Percentiles rank a stretch among this genome's conserved stretches.
phyloP scores from a whole-genome alignment of 2,329 filamentous ascomycete genomes.

The Lecanicillium sp. region DNA sequence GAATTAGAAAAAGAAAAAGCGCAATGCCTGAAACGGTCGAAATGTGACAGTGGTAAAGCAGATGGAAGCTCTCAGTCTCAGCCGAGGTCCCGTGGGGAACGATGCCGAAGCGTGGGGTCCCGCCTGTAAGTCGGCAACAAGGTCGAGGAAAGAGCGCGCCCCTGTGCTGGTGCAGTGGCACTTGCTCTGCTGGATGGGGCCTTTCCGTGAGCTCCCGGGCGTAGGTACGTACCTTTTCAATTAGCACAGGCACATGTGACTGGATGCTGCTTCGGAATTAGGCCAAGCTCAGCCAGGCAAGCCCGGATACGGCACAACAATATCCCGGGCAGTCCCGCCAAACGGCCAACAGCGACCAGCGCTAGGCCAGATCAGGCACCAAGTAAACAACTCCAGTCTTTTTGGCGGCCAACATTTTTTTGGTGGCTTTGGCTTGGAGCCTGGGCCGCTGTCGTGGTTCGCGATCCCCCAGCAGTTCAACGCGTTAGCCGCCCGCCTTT shows the following conservation, averaged over 20 bases:
- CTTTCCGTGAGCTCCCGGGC: no score
- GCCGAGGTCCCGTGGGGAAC: conserved; percentile 16
- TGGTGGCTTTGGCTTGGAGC: neutral
- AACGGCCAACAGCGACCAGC: conserved; percentile 10
- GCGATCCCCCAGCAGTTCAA: no score
- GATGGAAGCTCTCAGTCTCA: conserved; percentile 7
- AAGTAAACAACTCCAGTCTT: conserved; percentile 13
- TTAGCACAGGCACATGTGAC: no score
- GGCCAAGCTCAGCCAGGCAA: no score
- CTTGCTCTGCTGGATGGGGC: no score
- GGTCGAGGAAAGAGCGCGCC: neutral
- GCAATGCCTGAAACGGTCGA: neutral
- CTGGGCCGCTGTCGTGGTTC: neutral
- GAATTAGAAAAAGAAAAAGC: conserved; percentile 1
- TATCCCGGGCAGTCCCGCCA: neutral
- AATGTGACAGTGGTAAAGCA: conserved; percentile 7
- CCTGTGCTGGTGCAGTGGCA: no score
- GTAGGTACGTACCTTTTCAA: no score
- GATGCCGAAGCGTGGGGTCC: conserved; percentile 4
- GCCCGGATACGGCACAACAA: neutral
- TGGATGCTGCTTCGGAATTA: no score
- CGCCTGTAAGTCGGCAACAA: conserved; percentile 1
- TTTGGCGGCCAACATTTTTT: no score
- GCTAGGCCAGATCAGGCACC: conserved; percentile 12
- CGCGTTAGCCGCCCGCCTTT: neutral